Evolutionary conservation across 495 filamentous ascomycete species (phyloP).

Genomic region (Lasiosphaeris hirsuta): DNA sequence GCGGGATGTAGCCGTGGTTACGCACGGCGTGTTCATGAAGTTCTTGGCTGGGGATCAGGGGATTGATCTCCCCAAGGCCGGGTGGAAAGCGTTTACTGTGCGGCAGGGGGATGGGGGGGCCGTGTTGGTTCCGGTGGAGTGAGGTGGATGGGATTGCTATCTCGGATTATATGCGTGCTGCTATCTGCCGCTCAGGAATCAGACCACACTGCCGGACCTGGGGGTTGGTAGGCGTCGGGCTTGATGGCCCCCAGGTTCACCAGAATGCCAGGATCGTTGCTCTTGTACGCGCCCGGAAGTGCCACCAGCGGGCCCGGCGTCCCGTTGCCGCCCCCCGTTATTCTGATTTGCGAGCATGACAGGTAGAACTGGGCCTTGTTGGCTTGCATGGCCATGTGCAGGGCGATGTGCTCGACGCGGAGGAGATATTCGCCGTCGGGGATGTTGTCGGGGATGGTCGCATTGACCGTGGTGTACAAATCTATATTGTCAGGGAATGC

Average conservation of each 20-base stretch:
- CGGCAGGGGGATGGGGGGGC: neutral
- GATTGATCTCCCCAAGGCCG: conserved; percentile 32
- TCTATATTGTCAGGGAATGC: conserved; percentile 20
- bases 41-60: conserved; percentile 23
- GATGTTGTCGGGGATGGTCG: conserved; percentile 42
- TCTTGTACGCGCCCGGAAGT: conserved; percentile 53
- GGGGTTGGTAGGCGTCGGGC: conserved; percentile 40
- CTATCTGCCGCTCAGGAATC: too few species aligned
- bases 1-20: conserved; percentile 23
- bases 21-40: conserved; percentile 35
- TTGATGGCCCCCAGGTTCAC: conserved; percentile 38
- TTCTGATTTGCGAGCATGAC: conserved; percentile 54
- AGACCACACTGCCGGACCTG: conserved; percentile 42
- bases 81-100: conserved; percentile 25
- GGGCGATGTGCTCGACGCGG: conserved; percentile 54
- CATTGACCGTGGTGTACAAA: conserved; percentile 35
- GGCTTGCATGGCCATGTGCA: conserved; percentile 42
- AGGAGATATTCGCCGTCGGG: conserved; percentile 54
- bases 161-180: too few species aligned
- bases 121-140: neutral
- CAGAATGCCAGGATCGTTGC: conserved; percentile 43
- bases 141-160: neutral
- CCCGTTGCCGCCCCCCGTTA: conserved; percentile 48
- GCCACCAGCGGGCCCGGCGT: conserved; percentile 43
- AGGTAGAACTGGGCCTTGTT: conserved; percentile 53